Evolutionary conservation across 208 protist species (phyloP).

Genomic region (Crithidia expoeki): DNA sequence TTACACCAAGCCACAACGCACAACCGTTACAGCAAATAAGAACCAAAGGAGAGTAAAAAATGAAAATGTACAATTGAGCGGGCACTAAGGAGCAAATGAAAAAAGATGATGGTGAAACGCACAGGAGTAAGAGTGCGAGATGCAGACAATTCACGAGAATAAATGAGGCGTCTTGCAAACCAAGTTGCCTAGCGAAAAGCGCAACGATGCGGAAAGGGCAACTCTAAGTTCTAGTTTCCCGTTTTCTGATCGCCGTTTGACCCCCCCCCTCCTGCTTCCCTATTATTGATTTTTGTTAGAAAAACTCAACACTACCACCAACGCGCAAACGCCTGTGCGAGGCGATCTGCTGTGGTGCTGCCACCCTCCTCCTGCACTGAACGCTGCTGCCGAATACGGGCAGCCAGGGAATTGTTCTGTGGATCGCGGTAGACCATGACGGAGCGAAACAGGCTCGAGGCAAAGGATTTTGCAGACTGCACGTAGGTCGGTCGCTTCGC

Average conservation of each 20-base stretch:
- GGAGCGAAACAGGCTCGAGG: slow-evolving; percentile 64
- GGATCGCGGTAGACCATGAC: slow-evolving; percentile 63
- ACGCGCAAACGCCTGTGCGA: slow-evolving; percentile 60
- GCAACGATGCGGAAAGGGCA: no score
- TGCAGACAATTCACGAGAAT: background rate
- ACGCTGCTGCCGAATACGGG: slow-evolving; percentile 65
- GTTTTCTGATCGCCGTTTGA: no score
- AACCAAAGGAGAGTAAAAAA: slow-evolving; percentile 8
- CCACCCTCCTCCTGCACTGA: slow-evolving; percentile 34
- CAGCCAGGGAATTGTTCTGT: slow-evolving; percentile 55
- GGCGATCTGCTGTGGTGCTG: slow-evolving; percentile 39
- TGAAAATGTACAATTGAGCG: slow-evolving; percentile 8
- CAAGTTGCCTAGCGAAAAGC: no score
- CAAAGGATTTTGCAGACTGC: slow-evolving; percentile 54
- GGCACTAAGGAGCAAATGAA: slow-evolving; percentile 10
- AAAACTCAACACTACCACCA: slow-evolving; percentile 77
- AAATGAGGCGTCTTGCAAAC: no score
- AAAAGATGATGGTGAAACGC: background rate
- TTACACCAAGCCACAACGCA: background rate
- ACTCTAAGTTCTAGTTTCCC: no score
- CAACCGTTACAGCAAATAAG: background rate
- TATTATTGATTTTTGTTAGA: no score
- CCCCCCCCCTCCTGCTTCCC: no score
- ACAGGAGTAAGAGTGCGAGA: background rate
- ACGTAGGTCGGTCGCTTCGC: slow-evolving; percentile 58